These are phyloP conservation scores for Eucalyptus paniculata DNA, from an alignment of 345 rosid species.

Conservation along the genomic window DNA sequence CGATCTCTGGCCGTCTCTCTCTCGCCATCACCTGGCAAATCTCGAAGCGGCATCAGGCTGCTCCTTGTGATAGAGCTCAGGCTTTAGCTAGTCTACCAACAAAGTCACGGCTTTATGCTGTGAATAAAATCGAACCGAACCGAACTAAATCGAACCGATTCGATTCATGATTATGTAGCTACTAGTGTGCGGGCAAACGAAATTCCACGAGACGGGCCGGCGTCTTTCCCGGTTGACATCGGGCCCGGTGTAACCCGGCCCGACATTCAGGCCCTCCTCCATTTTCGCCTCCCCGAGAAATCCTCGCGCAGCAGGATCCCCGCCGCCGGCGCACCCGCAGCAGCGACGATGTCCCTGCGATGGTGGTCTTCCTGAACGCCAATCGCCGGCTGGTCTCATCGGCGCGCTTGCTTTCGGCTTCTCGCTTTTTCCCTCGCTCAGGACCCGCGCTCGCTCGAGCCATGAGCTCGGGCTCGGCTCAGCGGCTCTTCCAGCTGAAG, in stretches of 20 bases:
- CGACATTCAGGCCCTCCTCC: background rate
- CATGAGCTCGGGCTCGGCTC: slow-evolving; percentile 37
- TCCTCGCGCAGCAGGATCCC: background rate
- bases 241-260: background rate
- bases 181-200: background rate
- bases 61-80: background rate
- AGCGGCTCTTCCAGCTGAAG: slow-evolving; percentile 47
- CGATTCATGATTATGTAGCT: background rate
- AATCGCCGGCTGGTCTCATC: background rate
- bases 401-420: background rate
- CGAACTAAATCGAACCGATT: no score
- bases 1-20: fast-evolving
- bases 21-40: background rate
- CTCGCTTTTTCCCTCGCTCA: background rate
- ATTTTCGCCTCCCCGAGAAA: background rate
- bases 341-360: background rate
- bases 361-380: background rate
- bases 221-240: background rate
- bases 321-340: background rate
- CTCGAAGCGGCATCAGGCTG: background rate
- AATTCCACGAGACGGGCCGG: background rate
- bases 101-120: background rate
- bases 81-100: background rate
- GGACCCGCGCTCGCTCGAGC: background rate
- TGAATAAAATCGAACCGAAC: background rate